Evolutionary conservation across 108 stramenopile genomes (phyloP).

Genomic region (Cylindrotheca fusiformis): DNA sequence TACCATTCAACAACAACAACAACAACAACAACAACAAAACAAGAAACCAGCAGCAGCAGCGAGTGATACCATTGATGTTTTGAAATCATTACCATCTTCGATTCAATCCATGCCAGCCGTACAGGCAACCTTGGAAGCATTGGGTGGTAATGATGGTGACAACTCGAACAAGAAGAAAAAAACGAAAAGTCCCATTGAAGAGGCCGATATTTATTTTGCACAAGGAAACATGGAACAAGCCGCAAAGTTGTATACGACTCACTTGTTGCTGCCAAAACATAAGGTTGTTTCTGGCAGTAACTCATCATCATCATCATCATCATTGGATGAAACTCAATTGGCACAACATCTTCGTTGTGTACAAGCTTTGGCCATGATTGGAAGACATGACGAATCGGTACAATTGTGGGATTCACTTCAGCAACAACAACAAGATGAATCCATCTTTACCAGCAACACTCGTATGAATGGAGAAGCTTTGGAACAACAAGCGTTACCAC

Average conservation of each 20-base stretch:
- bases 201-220: conserved; percentile 46
- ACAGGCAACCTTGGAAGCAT: conserved; percentile 48
- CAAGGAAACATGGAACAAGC: conserved; percentile 59
- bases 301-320: no score
- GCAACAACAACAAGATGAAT: conserved; percentile 11
- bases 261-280: conserved; percentile 7
- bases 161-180: conserved; percentile 14
- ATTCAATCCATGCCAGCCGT: conserved; percentile 54
- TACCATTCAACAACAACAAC: conserved; percentile 12
- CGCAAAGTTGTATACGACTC: conserved; percentile 41
- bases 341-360: conserved; percentile 40
- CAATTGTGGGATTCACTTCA: conserved; percentile 22
- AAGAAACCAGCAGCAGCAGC: background rate
- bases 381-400: conserved; percentile 21
- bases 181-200: conserved; percentile 21
- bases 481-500: conserved; percentile 66
- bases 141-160: conserved; percentile 14
- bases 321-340: conserved; percentile 23
- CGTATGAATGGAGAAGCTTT: conserved; percentile 46
- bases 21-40: conserved; percentile 10
- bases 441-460: conserved; percentile 5
- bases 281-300: no score
- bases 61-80: conserved; percentile 24
- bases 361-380: conserved; percentile 43
- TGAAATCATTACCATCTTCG: conserved; percentile 57